A percentile compares a stretch with the other conserved stretches of the same genome.
These are phyloP conservation scores for Vitis hybrid DNA, from an alignment of 177 flowering plant genomes.

Conservation along the genomic window DNA sequence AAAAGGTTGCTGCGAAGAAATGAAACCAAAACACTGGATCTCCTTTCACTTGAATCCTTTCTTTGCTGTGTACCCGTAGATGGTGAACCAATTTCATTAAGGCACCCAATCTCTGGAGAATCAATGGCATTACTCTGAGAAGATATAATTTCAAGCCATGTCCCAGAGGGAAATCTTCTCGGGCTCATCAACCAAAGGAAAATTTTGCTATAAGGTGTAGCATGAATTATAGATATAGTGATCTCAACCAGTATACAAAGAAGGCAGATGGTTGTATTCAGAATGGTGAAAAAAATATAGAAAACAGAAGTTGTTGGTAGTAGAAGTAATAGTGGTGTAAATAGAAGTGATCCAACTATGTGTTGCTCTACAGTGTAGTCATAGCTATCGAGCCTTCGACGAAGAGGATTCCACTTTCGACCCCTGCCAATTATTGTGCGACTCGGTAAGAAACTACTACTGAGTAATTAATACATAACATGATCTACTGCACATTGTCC, in stretches of 20 bases:
- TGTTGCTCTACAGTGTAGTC: slow-evolving; percentile 92
- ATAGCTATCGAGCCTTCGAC: slow-evolving; percentile 89
- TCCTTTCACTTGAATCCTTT: slow-evolving; percentile 11
- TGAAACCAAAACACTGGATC: slow-evolving; percentile 41
- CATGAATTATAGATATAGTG: slow-evolving; percentile 63
- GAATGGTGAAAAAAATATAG: slow-evolving; percentile 82
- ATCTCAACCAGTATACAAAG: slow-evolving; percentile 54
- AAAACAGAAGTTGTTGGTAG: slow-evolving; percentile 93
- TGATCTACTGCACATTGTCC: neutral
- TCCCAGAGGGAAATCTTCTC: slow-evolving; percentile 85
- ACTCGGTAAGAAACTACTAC: slow-evolving; percentile 9
- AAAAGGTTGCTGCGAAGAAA: slow-evolving; percentile 61
- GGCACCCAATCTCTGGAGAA: slow-evolving; percentile 16
- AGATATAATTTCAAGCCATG: slow-evolving; percentile 68
- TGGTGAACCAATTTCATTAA: slow-evolving; percentile 10
- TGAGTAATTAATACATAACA: neutral
- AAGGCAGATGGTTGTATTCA: slow-evolving; percentile 44
- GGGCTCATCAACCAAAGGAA: slow-evolving; percentile 65
- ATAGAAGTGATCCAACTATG: slow-evolving; percentile 88
- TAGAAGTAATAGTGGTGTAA: slow-evolving; percentile 80
- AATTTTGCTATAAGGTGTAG: slow-evolving; percentile 73
- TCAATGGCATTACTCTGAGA: slow-evolving; percentile 21
- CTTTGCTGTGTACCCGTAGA: slow-evolving; percentile 13
- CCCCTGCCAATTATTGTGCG: slow-evolving; percentile 63
- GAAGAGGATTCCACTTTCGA: slow-evolving; percentile 92